A percentile compares a stretch with the other conserved stretches of the same genome.
Evolutionary conservation across 2,329 filamentous ascomycete species (phyloP).

Genomic region (Periconia sp.): DNA sequence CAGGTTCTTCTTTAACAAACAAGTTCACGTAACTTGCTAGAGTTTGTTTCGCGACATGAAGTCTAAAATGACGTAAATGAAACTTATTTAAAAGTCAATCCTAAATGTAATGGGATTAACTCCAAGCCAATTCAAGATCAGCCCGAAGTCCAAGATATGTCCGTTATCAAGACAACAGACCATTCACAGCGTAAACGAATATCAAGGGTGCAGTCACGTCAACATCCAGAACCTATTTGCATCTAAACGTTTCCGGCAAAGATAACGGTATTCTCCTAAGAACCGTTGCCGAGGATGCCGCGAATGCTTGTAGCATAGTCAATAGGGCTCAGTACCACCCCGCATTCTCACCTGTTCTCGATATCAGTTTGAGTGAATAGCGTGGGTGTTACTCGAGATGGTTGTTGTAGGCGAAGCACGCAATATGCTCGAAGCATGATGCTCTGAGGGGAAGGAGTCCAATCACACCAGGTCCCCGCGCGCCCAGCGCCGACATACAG

Average conservation of each 20-base stretch:
- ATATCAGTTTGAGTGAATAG: not conserved
- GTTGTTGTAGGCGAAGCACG: slow-evolving; percentile 17
- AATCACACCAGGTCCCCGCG: not conserved
- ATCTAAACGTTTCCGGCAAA: not conserved
- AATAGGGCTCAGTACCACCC: not conserved
- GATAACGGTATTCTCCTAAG: not conserved
- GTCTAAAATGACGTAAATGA: no score
- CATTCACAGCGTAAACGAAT: not conserved
- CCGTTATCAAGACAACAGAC: no score
- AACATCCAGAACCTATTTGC: not conserved
- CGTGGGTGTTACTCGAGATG: slow-evolving; percentile 8
- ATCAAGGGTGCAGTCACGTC: not conserved
- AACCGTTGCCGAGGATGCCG: not conserved
- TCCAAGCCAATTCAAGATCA: no score
- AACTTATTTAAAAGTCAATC: no score
- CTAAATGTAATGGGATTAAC: no score
- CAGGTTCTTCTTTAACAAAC: no score
- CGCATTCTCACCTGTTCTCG: not conserved
- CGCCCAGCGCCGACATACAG: no score
- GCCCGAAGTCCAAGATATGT: no score
- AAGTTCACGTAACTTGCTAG: no score
- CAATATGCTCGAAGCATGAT: slow-evolving; percentile 14
- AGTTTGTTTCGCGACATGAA: no score
- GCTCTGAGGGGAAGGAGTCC: slow-evolving; percentile 10
- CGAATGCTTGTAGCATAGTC: no score